Evolutionary conservation across 192 early-diverging fungal species (phyloP).

Genomic region (Mortierella claussenii): DNA sequence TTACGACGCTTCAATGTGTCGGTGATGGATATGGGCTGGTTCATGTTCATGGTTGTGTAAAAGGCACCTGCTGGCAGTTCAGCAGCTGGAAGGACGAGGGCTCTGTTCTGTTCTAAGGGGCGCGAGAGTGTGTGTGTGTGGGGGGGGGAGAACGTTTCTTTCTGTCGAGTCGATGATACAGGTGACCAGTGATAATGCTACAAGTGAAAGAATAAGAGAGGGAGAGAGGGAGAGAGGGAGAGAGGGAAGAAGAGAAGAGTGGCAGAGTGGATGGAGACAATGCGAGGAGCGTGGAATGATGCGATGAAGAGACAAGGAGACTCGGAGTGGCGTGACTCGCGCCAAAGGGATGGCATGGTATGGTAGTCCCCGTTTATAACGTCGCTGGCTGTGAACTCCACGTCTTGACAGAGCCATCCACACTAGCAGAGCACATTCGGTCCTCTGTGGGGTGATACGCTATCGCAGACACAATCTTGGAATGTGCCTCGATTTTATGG

Average conservation of each 20-base stretch:
- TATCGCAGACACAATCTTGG: conserved; percentile 69
- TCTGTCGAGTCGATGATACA: no score
- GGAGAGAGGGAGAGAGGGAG: no score
- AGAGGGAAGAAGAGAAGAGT: no score
- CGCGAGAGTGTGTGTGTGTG: no score
- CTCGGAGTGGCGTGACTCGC: neutral
- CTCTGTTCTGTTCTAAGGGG: no score
- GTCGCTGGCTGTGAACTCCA: conserved; percentile 56
- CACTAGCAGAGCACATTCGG: conserved; percentile 72
- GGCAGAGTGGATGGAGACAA: no score
- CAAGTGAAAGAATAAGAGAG: no score
- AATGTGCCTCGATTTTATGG: conserved; percentile 62
- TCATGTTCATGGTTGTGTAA: conserved; percentile 13
- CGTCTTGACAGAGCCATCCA: conserved; percentile 72
- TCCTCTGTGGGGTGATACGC: conserved; percentile 73
- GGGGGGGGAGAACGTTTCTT: no score
- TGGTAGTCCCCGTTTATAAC: no score
- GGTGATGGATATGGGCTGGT: conserved; percentile 52
- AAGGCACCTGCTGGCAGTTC: neutral
- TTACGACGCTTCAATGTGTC: conserved; percentile 53
- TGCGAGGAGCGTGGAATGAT: no score
- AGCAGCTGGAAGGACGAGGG: no score
- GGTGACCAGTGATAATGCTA: no score
- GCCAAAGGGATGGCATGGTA: neutral
- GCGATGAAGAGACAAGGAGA: neutral